Base-by-base conservation (phyloP, 1,284 basidiomycete genomes). In the Austroboletus rostrupii region DNA sequence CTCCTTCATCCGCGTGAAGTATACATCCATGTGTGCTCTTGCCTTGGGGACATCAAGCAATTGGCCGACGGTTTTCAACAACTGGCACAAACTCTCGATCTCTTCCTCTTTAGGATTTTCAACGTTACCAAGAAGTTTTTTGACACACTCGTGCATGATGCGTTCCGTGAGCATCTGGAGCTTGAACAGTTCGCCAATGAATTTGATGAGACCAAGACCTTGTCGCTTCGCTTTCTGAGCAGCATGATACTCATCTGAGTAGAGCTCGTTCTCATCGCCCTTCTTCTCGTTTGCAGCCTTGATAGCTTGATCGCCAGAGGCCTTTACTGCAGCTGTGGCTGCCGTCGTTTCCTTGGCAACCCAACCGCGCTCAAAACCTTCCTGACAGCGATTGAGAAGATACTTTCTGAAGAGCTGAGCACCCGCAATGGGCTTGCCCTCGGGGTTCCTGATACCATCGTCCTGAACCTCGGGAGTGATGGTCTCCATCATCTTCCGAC, bases 101-200 rank as follows among this genome's bases (percentile, higher is more conserved):
- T 98, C 94, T 72, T 97, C 96, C 72, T 98, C 96, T 66, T 97
- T 93, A 1, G 95, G 95, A 64, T 92, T 90, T 53, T 92, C 86
- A 52, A 95, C 88, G 66, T 97, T 97, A 55, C 86, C 82, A 23
- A 98, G 78, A 8, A 98, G 80, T 71, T 94, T 93, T 79, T 94
- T 91, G 67, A 98, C 86, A 75, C 95, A 98, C 66, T 92, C 86
- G 71, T 94, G 90, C 87, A 99, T 97, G 72, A 96, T 95, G 58
- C 90, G 83, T 71, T 92, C 90, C 41, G 90, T 92, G 48, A 97
- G 76, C 91, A 97, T 96, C 70, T 88, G 87, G 35, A 97, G 77
- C 76, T 97, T 97, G 87, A 94, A 98, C 51, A 98, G 77, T 74
- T 98, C 95, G 62, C 96, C 95, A 58, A 98, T 97, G 74, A 99